These are phyloP conservation scores for Camellia sinensis DNA, from an alignment of 148 eudicot genomes.

Conservation along the genomic window DNA sequence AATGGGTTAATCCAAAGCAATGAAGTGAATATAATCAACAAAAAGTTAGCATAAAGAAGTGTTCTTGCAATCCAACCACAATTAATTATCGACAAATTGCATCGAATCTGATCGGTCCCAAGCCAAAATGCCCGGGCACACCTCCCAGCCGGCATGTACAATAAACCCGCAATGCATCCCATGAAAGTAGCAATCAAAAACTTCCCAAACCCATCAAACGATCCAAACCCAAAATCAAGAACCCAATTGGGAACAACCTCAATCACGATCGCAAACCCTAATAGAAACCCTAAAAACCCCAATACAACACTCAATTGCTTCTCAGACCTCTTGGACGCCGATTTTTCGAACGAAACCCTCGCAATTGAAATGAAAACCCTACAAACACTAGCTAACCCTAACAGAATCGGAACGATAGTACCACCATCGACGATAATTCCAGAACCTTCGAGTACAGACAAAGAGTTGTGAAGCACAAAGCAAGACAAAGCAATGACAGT, in stretches of 20 bases:
- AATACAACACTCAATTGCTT: constrained; percentile 56
- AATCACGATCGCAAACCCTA: constrained; percentile 44
- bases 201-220: constrained; percentile 62
- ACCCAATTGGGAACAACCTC: constrained; percentile 46
- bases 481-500: constrained; percentile 41
- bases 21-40: constrained; percentile 54
- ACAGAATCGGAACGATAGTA: constrained; percentile 56
- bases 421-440: constrained; percentile 72
- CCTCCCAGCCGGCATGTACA: constrained; percentile 68
- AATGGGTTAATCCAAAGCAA: constrained; percentile 88
- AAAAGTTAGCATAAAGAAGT: constrained; percentile 58
- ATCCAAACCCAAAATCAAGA: constrained; percentile 54
- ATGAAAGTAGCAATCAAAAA: constrained; percentile 41
- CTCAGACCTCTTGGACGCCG: constrained; percentile 75
- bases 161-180: constrained; percentile 58
- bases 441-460: constrained; percentile 29
- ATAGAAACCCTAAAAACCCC: constrained; percentile 54
- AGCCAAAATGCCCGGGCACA: constrained; percentile 89
- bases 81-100: constrained; percentile 65
- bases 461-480: constrained; percentile 47
- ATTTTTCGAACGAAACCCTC: constrained; percentile 66
- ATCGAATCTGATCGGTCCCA: constrained; percentile 90
- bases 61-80: constrained; percentile 73
- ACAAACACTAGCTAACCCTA: constrained; percentile 44
- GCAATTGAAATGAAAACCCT: constrained; percentile 47